Percentiles rank a stretch among this genome's conserved stretches.
Evolutionary conservation across 192 early-diverging fungal genomes (phyloP).

Genomic region (Obelidium mucronatum): DNA sequence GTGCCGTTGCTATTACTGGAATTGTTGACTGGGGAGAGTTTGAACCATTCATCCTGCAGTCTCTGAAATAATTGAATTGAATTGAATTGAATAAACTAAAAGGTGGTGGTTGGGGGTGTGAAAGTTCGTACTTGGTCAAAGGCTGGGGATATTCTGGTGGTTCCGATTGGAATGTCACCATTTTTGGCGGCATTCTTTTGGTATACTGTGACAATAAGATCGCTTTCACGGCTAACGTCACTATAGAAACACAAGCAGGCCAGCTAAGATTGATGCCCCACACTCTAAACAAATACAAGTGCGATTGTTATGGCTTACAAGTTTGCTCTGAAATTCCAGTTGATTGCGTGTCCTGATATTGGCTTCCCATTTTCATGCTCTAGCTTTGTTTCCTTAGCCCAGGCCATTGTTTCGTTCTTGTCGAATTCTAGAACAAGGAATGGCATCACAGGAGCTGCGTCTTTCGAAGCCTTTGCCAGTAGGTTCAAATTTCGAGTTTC

Average conservation of each 20-base stretch:
- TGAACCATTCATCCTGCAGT: constrained; percentile 41
- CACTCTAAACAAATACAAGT: too few species aligned
- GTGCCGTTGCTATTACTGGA: constrained; percentile 2
- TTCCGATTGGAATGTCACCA: constrained; percentile 20
- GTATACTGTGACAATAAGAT: constrained; percentile 37
- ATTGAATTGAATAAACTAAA: neutral
- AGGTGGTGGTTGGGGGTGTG: neutral
- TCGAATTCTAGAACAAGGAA: constrained; percentile 91
- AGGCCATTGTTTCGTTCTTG: constrained; percentile 82
- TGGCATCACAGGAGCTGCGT: constrained; percentile 42
- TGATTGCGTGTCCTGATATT: neutral
- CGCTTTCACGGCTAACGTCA: constrained; percentile 37
- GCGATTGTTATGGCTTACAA: constrained; percentile 31
- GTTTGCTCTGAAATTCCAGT: constrained; percentile 34
- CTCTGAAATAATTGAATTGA: constrained; percentile 12
- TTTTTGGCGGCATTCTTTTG: constrained; percentile 17
- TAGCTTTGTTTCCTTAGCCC: constrained; percentile 28
- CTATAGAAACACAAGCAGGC: constrained; percentile 25
- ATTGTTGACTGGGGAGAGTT: constrained; percentile 12
- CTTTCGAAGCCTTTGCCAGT: neutral
- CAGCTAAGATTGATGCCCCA: too few species aligned
- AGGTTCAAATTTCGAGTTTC: constrained; percentile 22
- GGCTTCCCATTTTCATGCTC: constrained; percentile 20
- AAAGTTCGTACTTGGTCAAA: constrained; percentile 24
- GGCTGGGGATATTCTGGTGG: constrained; percentile 12